Conservation (phyloP, 371 early-diverging fungal genomes). For the Mucor racemosus region DNA sequence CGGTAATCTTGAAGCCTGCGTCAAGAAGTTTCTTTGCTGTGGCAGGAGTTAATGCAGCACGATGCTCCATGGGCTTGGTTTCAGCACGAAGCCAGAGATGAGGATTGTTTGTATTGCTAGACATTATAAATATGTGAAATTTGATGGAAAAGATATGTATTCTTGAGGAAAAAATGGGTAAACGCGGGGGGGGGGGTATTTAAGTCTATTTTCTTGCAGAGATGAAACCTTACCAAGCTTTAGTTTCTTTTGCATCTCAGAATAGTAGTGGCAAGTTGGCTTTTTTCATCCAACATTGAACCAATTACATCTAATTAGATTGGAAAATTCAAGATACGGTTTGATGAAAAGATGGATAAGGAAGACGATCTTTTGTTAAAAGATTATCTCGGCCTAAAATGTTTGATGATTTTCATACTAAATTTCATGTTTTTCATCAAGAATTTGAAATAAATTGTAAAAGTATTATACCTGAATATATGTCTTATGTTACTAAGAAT, state of each 20-base stretch:
- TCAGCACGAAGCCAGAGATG: constrained; percentile 97
- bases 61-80: constrained; percentile 95
- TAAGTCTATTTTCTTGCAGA: not conserved
- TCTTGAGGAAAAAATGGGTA: not conserved
- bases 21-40: constrained; percentile 79
- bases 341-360: not conserved
- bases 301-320: not conserved
- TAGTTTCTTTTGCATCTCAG: not conserved
- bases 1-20: constrained; percentile 87
- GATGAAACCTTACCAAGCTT: constrained; percentile 5
- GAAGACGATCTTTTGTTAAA: no score
- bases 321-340: not conserved
- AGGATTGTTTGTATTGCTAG: constrained; percentile 24
- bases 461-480: no score
- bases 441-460: no score
- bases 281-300: not conserved
- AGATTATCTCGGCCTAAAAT: not conserved
- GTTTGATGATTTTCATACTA: no score
- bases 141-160: not conserved
- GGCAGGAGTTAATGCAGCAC: constrained; percentile 92
- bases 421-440: no score
- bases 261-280: not conserved
- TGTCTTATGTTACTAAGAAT: no score
- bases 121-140: not conserved
- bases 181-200: not conserved